Conservation (phyloP, 2,329 filamentous ascomycete genomes). For the Bipolaris gigantea region DNA sequence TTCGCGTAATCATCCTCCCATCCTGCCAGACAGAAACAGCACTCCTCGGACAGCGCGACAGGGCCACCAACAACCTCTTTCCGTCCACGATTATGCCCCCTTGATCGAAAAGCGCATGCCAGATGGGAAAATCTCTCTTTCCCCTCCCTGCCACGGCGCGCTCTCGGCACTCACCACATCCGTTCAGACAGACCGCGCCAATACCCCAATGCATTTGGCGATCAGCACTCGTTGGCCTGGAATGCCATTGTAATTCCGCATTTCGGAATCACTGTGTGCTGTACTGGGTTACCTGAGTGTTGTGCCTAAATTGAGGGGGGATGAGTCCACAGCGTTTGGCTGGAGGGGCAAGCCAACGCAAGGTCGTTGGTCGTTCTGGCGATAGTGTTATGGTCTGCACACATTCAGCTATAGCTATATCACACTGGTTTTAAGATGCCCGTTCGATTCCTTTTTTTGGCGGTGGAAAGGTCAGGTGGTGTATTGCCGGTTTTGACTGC, state of each 20-base stretch:
- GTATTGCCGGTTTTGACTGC: slow-evolving; percentile 13
- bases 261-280: neutral
- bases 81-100: too few relatives aligned
- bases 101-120: too few relatives aligned
- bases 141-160: neutral
- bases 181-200: neutral
- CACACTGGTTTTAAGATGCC: slow-evolving; percentile 5
- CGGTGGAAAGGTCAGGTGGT: neutral
- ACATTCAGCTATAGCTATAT: slow-evolving; percentile 24
- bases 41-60: too few relatives aligned
- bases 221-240: neutral
- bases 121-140: neutral
- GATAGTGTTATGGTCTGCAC: slow-evolving; percentile 24
- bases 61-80: too few relatives aligned
- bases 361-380: neutral
- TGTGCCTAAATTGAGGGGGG: slow-evolving; percentile 1
- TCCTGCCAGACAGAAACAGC: too few relatives aligned
- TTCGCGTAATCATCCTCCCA: too few relatives aligned
- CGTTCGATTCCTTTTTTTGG: too few relatives aligned
- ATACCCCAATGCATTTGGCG: neutral
- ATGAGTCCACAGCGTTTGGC: neutral
- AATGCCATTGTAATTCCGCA: neutral
- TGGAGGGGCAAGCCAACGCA: neutral
- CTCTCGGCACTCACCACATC: neutral
- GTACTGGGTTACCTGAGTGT: neutral